Base-by-base conservation (phyloP, 2,329 filamentous ascomycete genomes). In the Botrytis cinerea region DNA sequence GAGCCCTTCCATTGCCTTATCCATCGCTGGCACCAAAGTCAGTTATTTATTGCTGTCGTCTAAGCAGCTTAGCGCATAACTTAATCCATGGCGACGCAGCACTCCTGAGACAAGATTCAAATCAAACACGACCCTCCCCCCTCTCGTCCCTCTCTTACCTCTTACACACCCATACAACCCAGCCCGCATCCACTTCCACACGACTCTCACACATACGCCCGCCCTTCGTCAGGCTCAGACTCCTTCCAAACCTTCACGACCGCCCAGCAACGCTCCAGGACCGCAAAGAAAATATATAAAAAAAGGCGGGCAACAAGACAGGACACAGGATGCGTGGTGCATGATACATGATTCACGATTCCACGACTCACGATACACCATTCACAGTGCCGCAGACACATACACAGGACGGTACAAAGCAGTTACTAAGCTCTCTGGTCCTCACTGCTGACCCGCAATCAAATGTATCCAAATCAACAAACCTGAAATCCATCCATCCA, bases 51-150 rank as follows among this genome's bases (percentile, higher is more conserved):
- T 43, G 4, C n/a, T 14, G 12, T 51, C 12, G 60, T 43, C 43
- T 43, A 62, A 57, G 60, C 40, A 57, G 25, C 59, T 71, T 71
- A 64, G 70, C 59, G 70, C 70, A 71, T 71, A 71, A 71, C 60
- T 64, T 54, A 71, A 64, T 18, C 43, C 59, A 51, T 48, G 35
- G 45, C 59, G 28, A 63, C 48, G 45, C 40, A 71, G 54, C 48
- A 51, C 60, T 71, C 46, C 70, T 71, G 70, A 71, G 70, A 71
- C 70, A 71, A 64, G 35, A 51, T 35, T 71, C 59, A 64, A 67
- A 68, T 61, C 68, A 70, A 70, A 70, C 28, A 70, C 67, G 35
- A 70, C 28, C 46, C 67, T 38, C 28, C n/a, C 67, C 51, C 40
- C n/a, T 22, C 54, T n/a, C 40, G 28, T 54, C n/a, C n/a, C n/a